Evolutionary conservation across 352 stramenopile species (phyloP).

Genomic region (Pythium periplocum): DNA sequence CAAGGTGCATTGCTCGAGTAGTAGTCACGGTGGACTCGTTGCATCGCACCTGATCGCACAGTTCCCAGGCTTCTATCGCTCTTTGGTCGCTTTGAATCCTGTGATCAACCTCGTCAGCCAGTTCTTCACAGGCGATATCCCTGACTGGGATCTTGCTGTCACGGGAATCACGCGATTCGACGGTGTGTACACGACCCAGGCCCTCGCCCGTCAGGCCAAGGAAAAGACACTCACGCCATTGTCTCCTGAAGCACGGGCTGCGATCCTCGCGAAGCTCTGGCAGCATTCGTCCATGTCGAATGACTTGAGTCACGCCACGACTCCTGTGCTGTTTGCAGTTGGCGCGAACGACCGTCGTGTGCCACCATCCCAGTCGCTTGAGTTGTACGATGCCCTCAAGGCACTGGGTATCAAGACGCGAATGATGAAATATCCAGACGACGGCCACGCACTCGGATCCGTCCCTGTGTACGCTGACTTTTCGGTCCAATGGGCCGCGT

Average conservation of each 20-base stretch:
- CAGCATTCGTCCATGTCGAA: constrained; percentile 83
- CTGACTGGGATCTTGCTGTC: constrained; percentile 92
- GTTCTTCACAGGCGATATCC: constrained; percentile 95
- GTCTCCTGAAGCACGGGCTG: constrained; percentile 39
- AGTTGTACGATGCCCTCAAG: constrained; percentile 88
- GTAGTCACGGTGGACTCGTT: constrained; percentile 94
- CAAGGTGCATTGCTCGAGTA: constrained; percentile 90
- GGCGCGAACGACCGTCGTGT: constrained; percentile 91
- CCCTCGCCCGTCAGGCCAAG: constrained; percentile 19
- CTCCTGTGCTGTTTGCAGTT: constrained; percentile 89
- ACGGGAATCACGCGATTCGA: constrained; percentile 84
- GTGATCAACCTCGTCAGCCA: constrained; percentile 93
- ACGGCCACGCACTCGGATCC: constrained; percentile 64
- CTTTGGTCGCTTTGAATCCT: constrained; percentile 87
- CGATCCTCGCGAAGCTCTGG: constrained; percentile 80
- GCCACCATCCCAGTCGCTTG: constrained; percentile 87
- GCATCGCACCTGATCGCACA: constrained; percentile 90
- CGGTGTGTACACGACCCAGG: constrained; percentile 65
- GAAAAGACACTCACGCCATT: constrained; percentile 21
- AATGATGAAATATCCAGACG: constrained; percentile 68
- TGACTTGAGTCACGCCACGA: constrained; percentile 81
- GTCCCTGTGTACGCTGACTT: constrained; percentile 67
- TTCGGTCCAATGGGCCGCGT: constrained; percentile 68
- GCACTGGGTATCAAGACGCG: constrained; percentile 37
- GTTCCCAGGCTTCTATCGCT: constrained; percentile 94